These are phyloP conservation scores for Colletotrichum musicola DNA, from an alignment of 2,329 filamentous ascomycete genomes.

Conservation along the genomic window DNA sequence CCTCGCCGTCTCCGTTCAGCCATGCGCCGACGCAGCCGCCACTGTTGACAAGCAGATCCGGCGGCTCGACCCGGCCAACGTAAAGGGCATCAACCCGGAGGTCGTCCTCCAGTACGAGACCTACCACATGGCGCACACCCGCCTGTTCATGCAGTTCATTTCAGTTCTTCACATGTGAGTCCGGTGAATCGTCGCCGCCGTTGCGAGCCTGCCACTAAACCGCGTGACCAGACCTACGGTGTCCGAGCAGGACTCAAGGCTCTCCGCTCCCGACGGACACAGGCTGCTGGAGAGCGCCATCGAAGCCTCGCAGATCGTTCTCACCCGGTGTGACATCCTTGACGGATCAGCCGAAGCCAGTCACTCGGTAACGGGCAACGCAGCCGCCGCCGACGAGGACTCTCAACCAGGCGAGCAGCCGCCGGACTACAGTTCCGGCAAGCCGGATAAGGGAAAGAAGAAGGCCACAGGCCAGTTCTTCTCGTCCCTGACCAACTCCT, in stretches of 20 bases:
- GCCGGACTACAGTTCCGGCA: slow-evolving; percentile 4
- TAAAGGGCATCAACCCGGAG: slow-evolving; percentile 42
- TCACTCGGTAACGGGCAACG: background rate
- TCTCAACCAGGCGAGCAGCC: background rate
- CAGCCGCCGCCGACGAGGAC: background rate
- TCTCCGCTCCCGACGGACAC: slow-evolving; percentile 28
- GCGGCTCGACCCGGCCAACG: slow-evolving; percentile 46
- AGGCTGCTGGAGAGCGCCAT: slow-evolving; percentile 29
- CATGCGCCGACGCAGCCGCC: slow-evolving; percentile 47
- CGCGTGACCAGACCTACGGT: slow-evolving; percentile 17
- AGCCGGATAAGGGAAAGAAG: slow-evolving; percentile 30
- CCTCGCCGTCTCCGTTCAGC: slow-evolving; percentile 44
- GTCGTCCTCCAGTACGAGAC: slow-evolving; percentile 45
- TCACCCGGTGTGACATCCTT: slow-evolving; percentile 14
- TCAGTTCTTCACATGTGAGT: slow-evolving; percentile 33
- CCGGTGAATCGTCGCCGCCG: background rate
- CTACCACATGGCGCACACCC: slow-evolving; percentile 43
- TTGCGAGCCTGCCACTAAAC: background rate
- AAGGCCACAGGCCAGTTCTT: slow-evolving; percentile 39
- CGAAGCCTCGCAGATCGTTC: slow-evolving; percentile 28
- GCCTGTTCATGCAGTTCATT: slow-evolving; percentile 41
- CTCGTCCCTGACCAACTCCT: slow-evolving; percentile 49
- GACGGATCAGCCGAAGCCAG: slow-evolving; percentile 5
- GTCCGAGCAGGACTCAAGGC: slow-evolving; percentile 23
- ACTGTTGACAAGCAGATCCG: slow-evolving; percentile 51